These are phyloP conservation scores for Drosera capensis DNA, from an alignment of 148 eudicot genomes.

Conservation along the genomic window DNA sequence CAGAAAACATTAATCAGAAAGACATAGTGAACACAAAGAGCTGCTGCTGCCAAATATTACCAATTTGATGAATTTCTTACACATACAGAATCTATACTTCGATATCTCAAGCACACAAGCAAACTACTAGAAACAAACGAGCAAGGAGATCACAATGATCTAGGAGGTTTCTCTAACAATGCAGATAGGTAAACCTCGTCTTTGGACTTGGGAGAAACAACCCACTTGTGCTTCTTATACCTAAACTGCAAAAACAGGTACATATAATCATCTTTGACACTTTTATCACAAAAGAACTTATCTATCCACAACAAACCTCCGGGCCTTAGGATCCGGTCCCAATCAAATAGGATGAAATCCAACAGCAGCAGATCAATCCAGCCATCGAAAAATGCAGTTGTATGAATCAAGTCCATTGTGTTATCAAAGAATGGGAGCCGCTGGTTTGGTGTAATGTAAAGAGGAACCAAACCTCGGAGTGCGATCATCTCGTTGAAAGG, in stretches of 20 bases:
- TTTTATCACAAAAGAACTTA: constrained; percentile 31
- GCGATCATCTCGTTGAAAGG: constrained; percentile 89
- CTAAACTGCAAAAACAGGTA: constrained; percentile 27
- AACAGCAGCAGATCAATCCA: constrained; percentile 47
- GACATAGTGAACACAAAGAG: too few species aligned
- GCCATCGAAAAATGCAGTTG: constrained; percentile 69
- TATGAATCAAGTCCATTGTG: constrained; percentile 83
- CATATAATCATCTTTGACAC: constrained; percentile 26
- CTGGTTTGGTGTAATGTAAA: constrained; percentile 63
- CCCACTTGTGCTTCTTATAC: constrained; percentile 44
- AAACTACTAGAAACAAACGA: too few species aligned
- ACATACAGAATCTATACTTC: too few species aligned
- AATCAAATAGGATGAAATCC: constrained; percentile 39
- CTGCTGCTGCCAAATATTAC: too few species aligned
- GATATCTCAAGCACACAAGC: too few species aligned
- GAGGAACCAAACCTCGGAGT: constrained; percentile 69
- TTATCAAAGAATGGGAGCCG: constrained; percentile 88
- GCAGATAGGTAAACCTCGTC: constrained; percentile 45
- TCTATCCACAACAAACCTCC: constrained; percentile 54
- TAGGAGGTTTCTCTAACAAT: constrained; percentile 36
- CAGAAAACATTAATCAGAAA: too few species aligned
- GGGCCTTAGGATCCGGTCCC: constrained; percentile 45
- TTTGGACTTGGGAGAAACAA: constrained; percentile 32
- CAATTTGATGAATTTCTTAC: too few species aligned
- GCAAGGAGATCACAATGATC: constrained; percentile 22